phyloP scores from a whole-genome alignment of 1,139 yeast genomes.

The Scheffersomyces cryptocercus region DNA sequence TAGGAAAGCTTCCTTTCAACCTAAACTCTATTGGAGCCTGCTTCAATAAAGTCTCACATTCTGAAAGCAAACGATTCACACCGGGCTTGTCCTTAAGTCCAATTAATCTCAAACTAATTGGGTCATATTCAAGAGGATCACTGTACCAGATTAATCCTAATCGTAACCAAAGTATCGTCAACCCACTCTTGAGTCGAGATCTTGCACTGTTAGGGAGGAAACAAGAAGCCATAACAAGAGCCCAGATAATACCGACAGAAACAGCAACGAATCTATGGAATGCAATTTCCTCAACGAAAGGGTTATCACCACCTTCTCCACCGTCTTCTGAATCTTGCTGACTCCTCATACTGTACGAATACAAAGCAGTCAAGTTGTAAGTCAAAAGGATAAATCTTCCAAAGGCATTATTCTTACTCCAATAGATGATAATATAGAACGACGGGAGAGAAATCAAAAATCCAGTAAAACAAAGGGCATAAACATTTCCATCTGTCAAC shows the following conservation, averaged over 20 bases:
- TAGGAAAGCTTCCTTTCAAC: constrained; percentile 72
- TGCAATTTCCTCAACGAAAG: constrained; percentile 75
- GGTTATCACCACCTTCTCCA: constrained; percentile 69
- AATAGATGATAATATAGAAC: constrained; percentile 66
- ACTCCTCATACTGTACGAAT: constrained; percentile 66
- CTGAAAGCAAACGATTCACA: constrained; percentile 58
- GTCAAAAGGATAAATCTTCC: constrained; percentile 76
- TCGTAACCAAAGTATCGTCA: constrained; percentile 72
- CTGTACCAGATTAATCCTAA: constrained; percentile 83
- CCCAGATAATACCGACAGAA: constrained; percentile 75
- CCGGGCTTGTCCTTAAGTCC: constrained; percentile 58
- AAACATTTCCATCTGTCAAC: constrained; percentile 56
- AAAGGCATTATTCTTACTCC: constrained; percentile 64
- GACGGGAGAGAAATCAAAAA: constrained; percentile 62
- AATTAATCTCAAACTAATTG: constrained; percentile 24
- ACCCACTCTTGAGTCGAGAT: constrained; percentile 60
- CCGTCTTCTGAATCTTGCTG: constrained; percentile 63
- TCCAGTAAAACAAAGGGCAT: constrained; percentile 58
- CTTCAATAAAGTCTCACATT: constrained; percentile 58
- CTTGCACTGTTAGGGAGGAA: constrained; percentile 80
- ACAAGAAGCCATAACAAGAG: constrained; percentile 61
- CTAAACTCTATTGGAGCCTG: constrained; percentile 80
- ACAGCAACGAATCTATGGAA: constrained; percentile 77
- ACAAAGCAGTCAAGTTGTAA: constrained; percentile 76
- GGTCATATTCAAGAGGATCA: constrained; percentile 47